Evolutionary conservation across 176 grass and related monocot genomes (phyloP).

Genomic region (Lolium multiflorum): DNA sequence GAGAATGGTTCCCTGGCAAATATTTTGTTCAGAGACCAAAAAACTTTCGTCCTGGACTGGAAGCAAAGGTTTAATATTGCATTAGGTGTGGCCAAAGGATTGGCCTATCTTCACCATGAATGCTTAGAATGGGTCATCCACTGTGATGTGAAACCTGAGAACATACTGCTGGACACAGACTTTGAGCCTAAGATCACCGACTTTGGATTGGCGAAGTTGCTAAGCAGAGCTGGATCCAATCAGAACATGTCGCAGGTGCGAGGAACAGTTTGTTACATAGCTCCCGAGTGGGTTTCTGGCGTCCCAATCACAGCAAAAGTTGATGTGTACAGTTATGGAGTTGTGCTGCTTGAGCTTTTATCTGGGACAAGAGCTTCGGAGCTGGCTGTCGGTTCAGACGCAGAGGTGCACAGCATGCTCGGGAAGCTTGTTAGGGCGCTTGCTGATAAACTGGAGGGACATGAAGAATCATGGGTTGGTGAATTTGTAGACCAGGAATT

Average conservation of each 20-base stretch:
- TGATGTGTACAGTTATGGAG: slow-evolving; percentile 55
- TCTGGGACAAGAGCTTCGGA: slow-evolving; percentile 31
- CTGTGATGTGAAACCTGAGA: slow-evolving; percentile 56
- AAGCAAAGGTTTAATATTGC: slow-evolving; percentile 53
- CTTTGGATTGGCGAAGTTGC: slow-evolving; percentile 49
- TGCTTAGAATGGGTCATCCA: slow-evolving; percentile 60
- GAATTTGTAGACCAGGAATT: background rate
- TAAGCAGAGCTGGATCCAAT: slow-evolving; percentile 22
- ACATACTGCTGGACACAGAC: slow-evolving; percentile 45
- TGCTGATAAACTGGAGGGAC: background rate
- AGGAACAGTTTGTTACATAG: slow-evolving; percentile 51
- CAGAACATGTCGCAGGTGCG: slow-evolving; percentile 45
- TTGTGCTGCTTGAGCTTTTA: slow-evolving; percentile 49
- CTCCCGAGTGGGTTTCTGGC: slow-evolving; percentile 48
- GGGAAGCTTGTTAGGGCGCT: background rate
- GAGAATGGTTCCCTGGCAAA: slow-evolving; percentile 39
- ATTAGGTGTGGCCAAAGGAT: slow-evolving; percentile 50
- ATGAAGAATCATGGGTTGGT: slow-evolving; percentile 8
- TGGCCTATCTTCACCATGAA: slow-evolving; percentile 64
- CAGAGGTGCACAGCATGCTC: slow-evolving; percentile 21
- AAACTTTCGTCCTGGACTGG: slow-evolving; percentile 38
- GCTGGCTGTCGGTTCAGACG: background rate
- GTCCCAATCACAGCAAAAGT: slow-evolving; percentile 47
- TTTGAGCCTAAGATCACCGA: slow-evolving; percentile 50
- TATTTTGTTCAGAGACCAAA: slow-evolving; percentile 32